Evolutionary conservation across 2,329 filamentous ascomycete genomes (phyloP).

Genomic region (Penicillium sp.): DNA sequence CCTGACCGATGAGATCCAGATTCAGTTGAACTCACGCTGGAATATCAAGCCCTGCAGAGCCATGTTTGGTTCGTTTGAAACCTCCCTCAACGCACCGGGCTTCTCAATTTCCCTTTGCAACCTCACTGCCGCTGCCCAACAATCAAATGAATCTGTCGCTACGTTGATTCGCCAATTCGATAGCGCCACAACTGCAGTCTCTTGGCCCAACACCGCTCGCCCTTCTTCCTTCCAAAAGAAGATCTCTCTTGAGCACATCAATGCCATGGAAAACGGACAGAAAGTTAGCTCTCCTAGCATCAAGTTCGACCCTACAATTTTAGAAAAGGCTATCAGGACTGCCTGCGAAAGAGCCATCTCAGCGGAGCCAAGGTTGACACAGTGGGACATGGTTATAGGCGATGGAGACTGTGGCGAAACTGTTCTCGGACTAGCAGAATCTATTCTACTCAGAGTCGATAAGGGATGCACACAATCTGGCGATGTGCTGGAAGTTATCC

Average conservation of each 20-base stretch:
- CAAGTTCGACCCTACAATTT: not conserved
- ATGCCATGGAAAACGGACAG: not conserved
- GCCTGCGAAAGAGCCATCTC: conserved; percentile 4
- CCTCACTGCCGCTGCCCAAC: not conserved
- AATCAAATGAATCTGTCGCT: conserved; percentile 1
- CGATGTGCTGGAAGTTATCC: conserved; percentile 4
- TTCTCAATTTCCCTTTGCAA: conserved; percentile 13
- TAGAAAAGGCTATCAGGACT: not conserved
- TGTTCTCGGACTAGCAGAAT: conserved; percentile 11
- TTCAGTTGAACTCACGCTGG: conserved; percentile 3
- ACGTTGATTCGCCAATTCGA: conserved; percentile 10
- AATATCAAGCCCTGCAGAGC: conserved; percentile 6
- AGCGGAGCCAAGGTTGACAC: conserved; percentile 7
- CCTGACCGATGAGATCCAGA: conserved; percentile 7
- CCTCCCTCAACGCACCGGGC: conserved; percentile 9
- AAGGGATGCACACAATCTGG: conserved; percentile 4
- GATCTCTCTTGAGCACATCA: not conserved
- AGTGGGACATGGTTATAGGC: conserved; percentile 13
- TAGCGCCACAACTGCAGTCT: conserved; percentile 5
- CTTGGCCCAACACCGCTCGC: conserved; percentile 7
- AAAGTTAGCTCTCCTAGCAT: not conserved
- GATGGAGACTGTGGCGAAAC: conserved; percentile 11
- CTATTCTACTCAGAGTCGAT: conserved; percentile 1
- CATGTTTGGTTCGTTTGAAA: conserved; percentile 4
- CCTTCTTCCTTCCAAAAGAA: conserved; percentile 2